Evolutionary conservation across 176 grass and related monocot species (phyloP), one percentile per base, ranked within the genome.

Genomic region (Oryza meyeriana): DNA sequence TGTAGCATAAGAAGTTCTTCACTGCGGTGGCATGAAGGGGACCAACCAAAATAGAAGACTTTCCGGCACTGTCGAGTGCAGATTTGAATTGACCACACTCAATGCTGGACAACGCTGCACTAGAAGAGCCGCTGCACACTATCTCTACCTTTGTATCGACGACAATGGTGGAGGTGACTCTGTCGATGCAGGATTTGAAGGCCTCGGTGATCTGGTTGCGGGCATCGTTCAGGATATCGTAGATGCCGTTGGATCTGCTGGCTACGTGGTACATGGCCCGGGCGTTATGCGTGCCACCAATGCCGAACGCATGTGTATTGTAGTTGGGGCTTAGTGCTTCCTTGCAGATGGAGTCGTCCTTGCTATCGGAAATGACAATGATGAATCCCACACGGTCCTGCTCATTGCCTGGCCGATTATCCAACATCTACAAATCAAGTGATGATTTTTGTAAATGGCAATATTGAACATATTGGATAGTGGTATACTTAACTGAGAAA

Each of bases 21-120:
- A 39, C 65, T 1, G 22, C 24, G 14, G 65, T 66, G 10, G 65
- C 45, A 7, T 50, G n/a, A 4, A 80, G 20, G 64, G 12, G 0
- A 14, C n/a, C 30, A 14, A 10, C 20, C 20, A 3, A 4, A 10
- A 80, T 5, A 2, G 13, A 7, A 0, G 0, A 10, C 3, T 18
- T 35, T n/a, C 2, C 16, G 12, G 13, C 0, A 0, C 6, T 1
- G 6, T 4, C 5, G 18, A 69, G 38, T 0, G 1, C 0, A 24
- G 7, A 26, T 10, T 0, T 57, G 65, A 59, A 69, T 0, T 11
- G 48, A 14, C 64, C 78, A 2, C 32, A 34, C 33, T 81, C 47
- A 33, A 81, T 27, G 1, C 2, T 28, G 32, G 65, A 58, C 31
- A 81, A 36, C 17, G n/a, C 25, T 27, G 16, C 14, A 33, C 6